Evolutionary conservation across 2,329 filamentous ascomycete genomes (phyloP), one percentile per base, ranked within the genome.

Genomic region (Colletotrichum spaethianum): DNA sequence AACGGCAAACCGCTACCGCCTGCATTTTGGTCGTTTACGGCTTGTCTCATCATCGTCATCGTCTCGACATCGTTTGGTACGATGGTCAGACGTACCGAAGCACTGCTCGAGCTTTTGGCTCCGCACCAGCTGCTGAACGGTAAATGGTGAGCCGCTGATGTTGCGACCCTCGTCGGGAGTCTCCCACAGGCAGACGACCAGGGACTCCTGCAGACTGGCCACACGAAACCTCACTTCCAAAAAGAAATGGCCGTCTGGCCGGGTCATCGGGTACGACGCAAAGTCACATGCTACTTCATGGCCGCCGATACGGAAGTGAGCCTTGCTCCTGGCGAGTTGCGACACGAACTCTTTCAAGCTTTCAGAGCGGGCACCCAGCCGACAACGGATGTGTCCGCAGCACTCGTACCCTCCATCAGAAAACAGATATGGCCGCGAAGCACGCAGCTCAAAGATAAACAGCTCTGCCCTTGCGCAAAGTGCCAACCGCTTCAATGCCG

Each of bases 81-180:
- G 42, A 44, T 44, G 42, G 42, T 67, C 33, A 12, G 26, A 33
- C 5, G 44, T 44, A 12, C 55, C 6, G 16, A 67, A 60, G 55
- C 31, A 67, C 28, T 67, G 20, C 31, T 60, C 12, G 0, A 60
- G 63, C 55, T 67, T 67, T 36, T 67, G 6, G 33, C 55, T 67
- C 23, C 11, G 18, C 16, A 67, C 11, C 9, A 67, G 44, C 33
- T 67, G 23, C 33, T 52, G 5, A 7, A 67, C 31, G 6, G 38
- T 67, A 33, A 67, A 60, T 2, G 9, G 55, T 9, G 20, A 60
- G 26, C 63, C 9, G 26, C 33, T 44, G 23, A 67, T 67, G 31
- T 52, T 4, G 16, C 11, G 5, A 42, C 63, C 33, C 26, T 67
- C 2, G 9, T 52, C 16, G 9, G 9, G 42, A 2, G 42, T 66